phyloP scores from a whole-genome alignment of 2,329 filamentous ascomycete species.

The Colletotrichum sp. region DNA sequence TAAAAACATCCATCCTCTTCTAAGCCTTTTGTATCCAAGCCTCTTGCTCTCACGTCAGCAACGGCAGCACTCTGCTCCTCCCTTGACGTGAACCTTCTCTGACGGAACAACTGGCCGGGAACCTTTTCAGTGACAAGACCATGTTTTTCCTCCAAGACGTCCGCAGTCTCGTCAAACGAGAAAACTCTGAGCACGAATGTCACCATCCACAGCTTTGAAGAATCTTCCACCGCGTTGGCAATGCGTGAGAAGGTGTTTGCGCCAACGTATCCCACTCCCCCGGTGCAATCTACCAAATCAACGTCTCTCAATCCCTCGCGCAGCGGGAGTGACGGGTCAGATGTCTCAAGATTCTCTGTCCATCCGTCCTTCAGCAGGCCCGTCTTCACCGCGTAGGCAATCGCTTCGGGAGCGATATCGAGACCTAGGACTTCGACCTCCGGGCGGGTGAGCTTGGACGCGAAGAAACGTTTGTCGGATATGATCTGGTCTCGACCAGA shows the following conservation, averaged over 20 bases:
- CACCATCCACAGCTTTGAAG: neutral
- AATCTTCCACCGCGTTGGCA: neutral
- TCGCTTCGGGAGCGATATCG: neutral
- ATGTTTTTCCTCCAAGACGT: neutral
- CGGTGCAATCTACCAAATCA: neutral
- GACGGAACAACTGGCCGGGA: neutral
- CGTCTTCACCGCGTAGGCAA: neutral
- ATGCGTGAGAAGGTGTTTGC: neutral
- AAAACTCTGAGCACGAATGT: constrained; percentile 7
- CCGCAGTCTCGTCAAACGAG: neutral
- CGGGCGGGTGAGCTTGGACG: neutral
- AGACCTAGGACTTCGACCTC: neutral
- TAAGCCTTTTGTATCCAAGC: neutral
- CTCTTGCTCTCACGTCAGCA: neutral
- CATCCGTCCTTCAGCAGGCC: neutral
- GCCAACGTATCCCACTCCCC: constrained; percentile 5
- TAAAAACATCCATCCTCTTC: constrained; percentile 6
- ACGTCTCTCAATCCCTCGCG: neutral
- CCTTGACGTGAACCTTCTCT: neutral
- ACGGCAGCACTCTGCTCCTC: constrained; percentile 1
- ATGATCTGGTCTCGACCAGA: neutral
- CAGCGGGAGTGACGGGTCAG: neutral
- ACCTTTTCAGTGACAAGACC: neutral
- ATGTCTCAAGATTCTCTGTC: neutral
- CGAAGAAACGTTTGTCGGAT: neutral